Conservation (phyloP, 805 yeast genomes). For the Yamadazyma scolyti region DNA sequence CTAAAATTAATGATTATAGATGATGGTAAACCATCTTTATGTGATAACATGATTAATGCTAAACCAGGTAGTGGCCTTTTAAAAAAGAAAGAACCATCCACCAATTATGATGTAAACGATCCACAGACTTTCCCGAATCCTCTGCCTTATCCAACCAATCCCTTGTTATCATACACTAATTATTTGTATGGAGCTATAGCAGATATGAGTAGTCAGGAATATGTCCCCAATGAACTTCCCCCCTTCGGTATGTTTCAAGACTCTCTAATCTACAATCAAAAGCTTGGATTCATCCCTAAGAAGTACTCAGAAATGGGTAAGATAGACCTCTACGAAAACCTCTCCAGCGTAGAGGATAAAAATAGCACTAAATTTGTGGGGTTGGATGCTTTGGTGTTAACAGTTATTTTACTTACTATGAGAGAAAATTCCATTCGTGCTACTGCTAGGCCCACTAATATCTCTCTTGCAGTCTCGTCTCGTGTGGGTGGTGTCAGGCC, state of each 20-base stretch:
- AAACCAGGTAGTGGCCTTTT: slow-evolving; percentile 15
- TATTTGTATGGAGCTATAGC: slow-evolving; percentile 7
- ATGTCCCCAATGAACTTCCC: slow-evolving; percentile 30
- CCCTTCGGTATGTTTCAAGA: slow-evolving; percentile 37
- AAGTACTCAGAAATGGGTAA: slow-evolving; percentile 32
- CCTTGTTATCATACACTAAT: slow-evolving; percentile 12
- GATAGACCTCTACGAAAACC: slow-evolving; percentile 24
- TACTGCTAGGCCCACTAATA: slow-evolving; percentile 15
- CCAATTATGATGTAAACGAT: slow-evolving; percentile 4
- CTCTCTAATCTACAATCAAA: slow-evolving; percentile 18
- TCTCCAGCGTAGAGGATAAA: slow-evolving; percentile 8
- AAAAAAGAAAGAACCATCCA: slow-evolving; percentile 5
- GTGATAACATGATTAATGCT: slow-evolving; percentile 31
- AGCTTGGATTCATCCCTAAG: slow-evolving; percentile 26
- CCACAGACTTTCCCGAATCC: slow-evolving; percentile 25
- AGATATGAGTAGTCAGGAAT: slow-evolving; percentile 7
- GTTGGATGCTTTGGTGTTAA: slow-evolving; percentile 27
- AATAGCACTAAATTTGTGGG: slow-evolving; percentile 31
- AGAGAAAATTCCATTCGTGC: slow-evolving; percentile 28
- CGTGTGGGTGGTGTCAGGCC: slow-evolving; percentile 9
- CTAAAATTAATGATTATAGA: slow-evolving; percentile 33
- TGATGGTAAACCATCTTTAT: slow-evolving; percentile 29
- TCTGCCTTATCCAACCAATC: slow-evolving; percentile 23
- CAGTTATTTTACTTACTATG: slow-evolving; percentile 25
- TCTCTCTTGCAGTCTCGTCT: slow-evolving; percentile 8